Conservation (phyloP, 768 basidiomycete species). For the Tricholoma flavovirens region DNA sequence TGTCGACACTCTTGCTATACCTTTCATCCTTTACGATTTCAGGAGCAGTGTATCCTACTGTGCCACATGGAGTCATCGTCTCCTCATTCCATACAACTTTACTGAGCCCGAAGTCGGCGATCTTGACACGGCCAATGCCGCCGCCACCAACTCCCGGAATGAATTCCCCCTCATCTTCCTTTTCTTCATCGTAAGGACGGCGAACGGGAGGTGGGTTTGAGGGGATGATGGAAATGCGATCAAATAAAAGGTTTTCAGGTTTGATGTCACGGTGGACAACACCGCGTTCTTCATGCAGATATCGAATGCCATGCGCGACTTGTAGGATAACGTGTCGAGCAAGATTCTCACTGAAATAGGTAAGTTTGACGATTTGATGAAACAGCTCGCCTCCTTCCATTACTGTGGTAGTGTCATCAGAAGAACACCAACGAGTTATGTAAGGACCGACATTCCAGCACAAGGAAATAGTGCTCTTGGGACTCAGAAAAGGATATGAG, state of each 20-base stretch:
- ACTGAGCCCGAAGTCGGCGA: conserved; percentile 95
- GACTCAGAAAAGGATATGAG: conserved; percentile 91
- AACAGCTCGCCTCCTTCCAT: conserved; percentile 98
- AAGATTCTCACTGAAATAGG: conserved; percentile 98
- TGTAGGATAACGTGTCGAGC: conserved; percentile 96
- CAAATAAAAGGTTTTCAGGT: conserved; percentile 94
- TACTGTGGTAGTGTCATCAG: conserved; percentile 42
- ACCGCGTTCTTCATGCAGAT: conserved; percentile 95
- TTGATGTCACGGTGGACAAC: conserved; percentile 99
- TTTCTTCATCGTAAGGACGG: conserved; percentile 95
- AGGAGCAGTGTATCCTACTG: conserved; percentile 98
- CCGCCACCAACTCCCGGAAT: conserved; percentile 89
- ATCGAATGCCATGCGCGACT: conserved; percentile 88
- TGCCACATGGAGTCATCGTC: conserved; percentile 99
- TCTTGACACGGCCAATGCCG: conserved; percentile 96
- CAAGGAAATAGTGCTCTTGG: conserved; percentile 87
- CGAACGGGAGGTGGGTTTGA: conserved; percentile 59
- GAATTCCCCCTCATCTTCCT: conserved; percentile 98
- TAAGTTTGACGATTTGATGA: conserved; percentile 98
- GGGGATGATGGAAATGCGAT: conserved; percentile 86
- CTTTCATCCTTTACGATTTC: conserved; percentile 99
- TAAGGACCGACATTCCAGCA: conserved; percentile 74
- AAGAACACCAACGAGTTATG: background rate
- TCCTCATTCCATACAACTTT: conserved; percentile 99
- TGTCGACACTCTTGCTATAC: conserved; percentile 94